Percentiles rank a stretch among this genome's conserved stretches.
Evolutionary conservation across 257 asterid species (phyloP).

Genomic region (Nicotiana benthamiana): DNA sequence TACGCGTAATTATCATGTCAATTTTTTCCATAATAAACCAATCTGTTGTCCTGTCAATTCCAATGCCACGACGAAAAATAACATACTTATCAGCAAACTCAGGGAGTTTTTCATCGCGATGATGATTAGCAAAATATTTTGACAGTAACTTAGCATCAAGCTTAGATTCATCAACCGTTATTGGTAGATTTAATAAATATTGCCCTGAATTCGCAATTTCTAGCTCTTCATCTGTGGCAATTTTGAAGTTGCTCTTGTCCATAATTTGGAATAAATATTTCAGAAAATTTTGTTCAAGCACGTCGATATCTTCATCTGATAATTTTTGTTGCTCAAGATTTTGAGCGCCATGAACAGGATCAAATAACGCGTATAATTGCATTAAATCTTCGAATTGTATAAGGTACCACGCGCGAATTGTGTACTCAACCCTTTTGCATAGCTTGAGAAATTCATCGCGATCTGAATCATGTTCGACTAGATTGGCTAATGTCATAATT

Average conservation of each 20-base stretch:
- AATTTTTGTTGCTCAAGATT: constrained; percentile 84
- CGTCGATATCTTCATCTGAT: constrained; percentile 52
- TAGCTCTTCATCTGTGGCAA: constrained; percentile 75
- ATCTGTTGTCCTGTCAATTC: constrained; percentile 79
- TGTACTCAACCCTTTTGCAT: constrained; percentile 92
- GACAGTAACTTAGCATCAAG: constrained; percentile 72
- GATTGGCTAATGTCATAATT: constrained; percentile 74
- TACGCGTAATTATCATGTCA: constrained; percentile 61
- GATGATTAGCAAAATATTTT: constrained; percentile 55
- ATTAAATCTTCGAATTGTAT: constrained; percentile 96
- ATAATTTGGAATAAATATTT: constrained; percentile 77
- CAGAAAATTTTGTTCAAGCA: constrained; percentile 80
- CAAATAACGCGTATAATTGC: constrained; percentile 94
- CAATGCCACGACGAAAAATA: constrained; percentile 94
- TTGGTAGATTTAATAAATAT: constrained; percentile 88
- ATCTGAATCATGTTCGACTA: constrained; percentile 76
- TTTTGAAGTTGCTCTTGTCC: constrained; percentile 91
- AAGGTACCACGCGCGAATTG: constrained; percentile 92
- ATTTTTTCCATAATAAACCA: constrained; percentile 91
- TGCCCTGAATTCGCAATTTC: constrained; percentile 85
- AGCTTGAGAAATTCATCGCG: constrained; percentile 86
- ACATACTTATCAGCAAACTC: constrained; percentile 86
- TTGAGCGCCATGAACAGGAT: constrained; percentile 75
- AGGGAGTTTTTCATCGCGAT: constrained; percentile 60
- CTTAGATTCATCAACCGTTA: constrained; percentile 85